Evolutionary conservation across 208 protist species (phyloP).

Genomic region (Wallacemonas sp.): DNA sequence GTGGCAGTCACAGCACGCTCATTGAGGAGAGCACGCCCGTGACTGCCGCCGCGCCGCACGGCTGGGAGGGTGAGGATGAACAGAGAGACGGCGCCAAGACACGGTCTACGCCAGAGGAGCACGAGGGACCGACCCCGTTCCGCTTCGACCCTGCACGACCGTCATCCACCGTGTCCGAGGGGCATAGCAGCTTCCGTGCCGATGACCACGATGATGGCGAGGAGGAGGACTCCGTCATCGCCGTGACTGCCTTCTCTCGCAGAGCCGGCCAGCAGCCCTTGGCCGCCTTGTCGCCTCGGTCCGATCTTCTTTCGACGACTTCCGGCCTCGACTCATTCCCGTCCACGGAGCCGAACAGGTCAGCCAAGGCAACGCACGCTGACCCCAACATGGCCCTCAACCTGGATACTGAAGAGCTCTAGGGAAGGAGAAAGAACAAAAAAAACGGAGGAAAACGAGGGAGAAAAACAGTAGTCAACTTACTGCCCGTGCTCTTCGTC

Average conservation of each 20-base stretch:
- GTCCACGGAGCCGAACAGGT: background rate
- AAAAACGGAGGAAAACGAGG: background rate
- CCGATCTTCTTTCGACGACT: background rate
- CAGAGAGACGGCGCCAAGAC: background rate
- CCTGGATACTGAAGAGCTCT: conserved; percentile 7
- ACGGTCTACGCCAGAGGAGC: background rate
- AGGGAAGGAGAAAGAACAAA: conserved; percentile 1
- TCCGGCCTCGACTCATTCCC: background rate
- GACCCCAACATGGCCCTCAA: conserved; percentile 1
- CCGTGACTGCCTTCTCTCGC: conserved; percentile 8
- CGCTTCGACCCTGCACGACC: background rate
- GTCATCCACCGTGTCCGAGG: conserved; percentile 1
- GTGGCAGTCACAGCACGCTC: conserved; percentile 6
- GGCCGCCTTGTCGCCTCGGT: background rate
- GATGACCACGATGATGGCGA: background rate
- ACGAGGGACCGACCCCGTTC: background rate
- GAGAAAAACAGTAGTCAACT: background rate
- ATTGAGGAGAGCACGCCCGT: conserved; percentile 1
- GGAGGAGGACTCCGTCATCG: conserved; percentile 2
- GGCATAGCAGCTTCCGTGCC: background rate
- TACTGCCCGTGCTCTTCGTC: too few species aligned
- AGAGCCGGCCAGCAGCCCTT: background rate
- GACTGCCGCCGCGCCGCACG: background rate
- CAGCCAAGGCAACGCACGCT: background rate
- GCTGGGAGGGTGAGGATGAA: too few species aligned